phyloP scores from a whole-genome alignment of 257 asterid species.

The Petunia secreta region DNA sequence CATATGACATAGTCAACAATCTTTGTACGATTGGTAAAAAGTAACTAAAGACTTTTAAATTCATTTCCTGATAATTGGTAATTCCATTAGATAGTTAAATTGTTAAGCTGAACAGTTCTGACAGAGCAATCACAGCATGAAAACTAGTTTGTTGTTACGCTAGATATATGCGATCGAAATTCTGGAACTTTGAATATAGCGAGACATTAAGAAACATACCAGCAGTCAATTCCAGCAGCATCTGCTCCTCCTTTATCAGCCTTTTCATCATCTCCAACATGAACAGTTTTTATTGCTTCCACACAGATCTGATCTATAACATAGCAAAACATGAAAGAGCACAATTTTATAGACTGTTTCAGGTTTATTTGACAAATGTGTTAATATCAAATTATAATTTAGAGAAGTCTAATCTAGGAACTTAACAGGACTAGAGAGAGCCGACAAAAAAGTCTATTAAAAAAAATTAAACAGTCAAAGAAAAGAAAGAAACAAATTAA shows the following conservation, averaged over 20 bases:
- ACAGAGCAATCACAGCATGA: background rate
- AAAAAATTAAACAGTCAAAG: background rate
- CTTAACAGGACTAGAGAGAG: background rate
- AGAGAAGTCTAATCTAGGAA: background rate
- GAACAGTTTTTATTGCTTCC: conserved; percentile 72
- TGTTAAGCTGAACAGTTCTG: background rate
- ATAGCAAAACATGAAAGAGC: conserved; percentile 15
- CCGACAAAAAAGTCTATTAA: background rate
- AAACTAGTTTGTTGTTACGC: background rate
- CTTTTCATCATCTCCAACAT: conserved; percentile 81
- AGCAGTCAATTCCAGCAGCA: conserved; percentile 79
- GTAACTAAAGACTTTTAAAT: background rate
- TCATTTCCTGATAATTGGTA: background rate
- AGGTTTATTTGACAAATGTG: background rate
- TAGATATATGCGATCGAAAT: conserved; percentile 5
- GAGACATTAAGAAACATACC: conserved; percentile 40
- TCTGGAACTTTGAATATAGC: conserved; percentile 15
- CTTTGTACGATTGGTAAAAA: background rate
- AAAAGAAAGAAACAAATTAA: background rate
- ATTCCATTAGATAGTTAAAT: background rate
- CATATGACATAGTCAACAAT: background rate
- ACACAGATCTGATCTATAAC: conserved; percentile 65
- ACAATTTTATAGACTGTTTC: background rate
- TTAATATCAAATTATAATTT: conserved; percentile 2
- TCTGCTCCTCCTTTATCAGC: conserved; percentile 90